phyloP scores from a whole-genome alignment of 495 filamentous ascomycete species.

The Neurospora sp. region DNA sequence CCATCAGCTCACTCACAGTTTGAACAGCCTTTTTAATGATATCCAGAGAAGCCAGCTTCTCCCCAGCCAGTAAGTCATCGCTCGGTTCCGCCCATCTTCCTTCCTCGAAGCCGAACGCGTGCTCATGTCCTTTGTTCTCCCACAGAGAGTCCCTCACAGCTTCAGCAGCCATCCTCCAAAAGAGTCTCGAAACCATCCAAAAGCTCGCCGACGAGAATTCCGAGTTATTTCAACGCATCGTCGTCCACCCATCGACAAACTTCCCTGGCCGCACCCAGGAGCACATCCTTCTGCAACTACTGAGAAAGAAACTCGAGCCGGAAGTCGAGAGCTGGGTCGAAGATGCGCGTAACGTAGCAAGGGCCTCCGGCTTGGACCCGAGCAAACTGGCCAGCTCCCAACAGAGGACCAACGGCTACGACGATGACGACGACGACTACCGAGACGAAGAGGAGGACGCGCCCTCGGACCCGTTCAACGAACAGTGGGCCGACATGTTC shows the following conservation, averaged over 20 bases:
- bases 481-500: slow-evolving; percentile 32
- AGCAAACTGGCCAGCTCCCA: slow-evolving; percentile 8
- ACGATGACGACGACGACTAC: slow-evolving; percentile 17
- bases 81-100: background rate
- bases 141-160: slow-evolving; percentile 59
- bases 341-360: slow-evolving; percentile 39
- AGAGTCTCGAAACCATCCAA: slow-evolving; percentile 50
- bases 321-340: slow-evolving; percentile 62
- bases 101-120: background rate
- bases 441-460: slow-evolving; percentile 21
- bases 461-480: slow-evolving; percentile 28
- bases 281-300: slow-evolving; percentile 47
- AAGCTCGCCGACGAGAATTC: slow-evolving; percentile 47
- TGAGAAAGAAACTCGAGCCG: slow-evolving; percentile 76
- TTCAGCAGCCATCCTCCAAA: slow-evolving; percentile 53
- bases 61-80: slow-evolving; percentile 22
- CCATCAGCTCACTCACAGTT: slow-evolving; percentile 54
- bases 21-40: slow-evolving; percentile 46
- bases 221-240: slow-evolving; percentile 49
- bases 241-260: slow-evolving; percentile 63
- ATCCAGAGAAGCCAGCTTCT: slow-evolving; percentile 25
- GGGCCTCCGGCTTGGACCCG: slow-evolving; percentile 8
- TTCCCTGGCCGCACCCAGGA: slow-evolving; percentile 66
- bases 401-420: slow-evolving; percentile 1
- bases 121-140: background rate